Conservation (phyloP, 2,329 filamentous ascomycete genomes). For the Xylaria sp. region DNA sequence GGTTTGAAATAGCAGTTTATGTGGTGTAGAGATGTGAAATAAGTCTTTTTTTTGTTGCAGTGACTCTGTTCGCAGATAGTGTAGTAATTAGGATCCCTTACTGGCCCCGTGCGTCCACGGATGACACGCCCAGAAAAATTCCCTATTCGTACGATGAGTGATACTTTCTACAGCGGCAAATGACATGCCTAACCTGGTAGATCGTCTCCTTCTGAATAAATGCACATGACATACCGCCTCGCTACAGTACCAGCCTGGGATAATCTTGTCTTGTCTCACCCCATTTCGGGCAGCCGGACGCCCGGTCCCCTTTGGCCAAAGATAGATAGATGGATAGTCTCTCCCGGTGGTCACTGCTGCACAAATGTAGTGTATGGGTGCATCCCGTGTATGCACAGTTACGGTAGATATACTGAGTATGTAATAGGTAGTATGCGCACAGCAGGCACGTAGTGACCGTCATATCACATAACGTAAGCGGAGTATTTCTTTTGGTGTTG, state of each 20-base stretch:
- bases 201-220: neutral
- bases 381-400: neutral
- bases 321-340: neutral
- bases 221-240: slow-evolving; percentile 4
- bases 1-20: too few species aligned
- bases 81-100: neutral
- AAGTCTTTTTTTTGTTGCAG: too few species aligned
- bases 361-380: neutral
- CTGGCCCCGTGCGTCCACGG: slow-evolving; percentile 13
- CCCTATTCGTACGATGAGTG: slow-evolving; percentile 3
- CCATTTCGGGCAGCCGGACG: slow-evolving; percentile 7
- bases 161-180: slow-evolving; percentile 16
- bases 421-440: neutral
- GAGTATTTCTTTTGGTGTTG: neutral
- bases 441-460: neutral
- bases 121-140: slow-evolving; percentile 14
- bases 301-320: neutral
- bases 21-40: too few species aligned
- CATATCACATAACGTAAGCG: neutral
- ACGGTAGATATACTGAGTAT: neutral
- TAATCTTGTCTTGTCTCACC: slow-evolving; percentile 3
- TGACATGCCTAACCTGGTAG: slow-evolving; percentile 4
- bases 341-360: neutral
- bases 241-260: neutral
- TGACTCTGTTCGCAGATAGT: too few species aligned